phyloP scores from a whole-genome alignment of 768 basidiomycete genomes.

The Botryobasidium botryosum region DNA sequence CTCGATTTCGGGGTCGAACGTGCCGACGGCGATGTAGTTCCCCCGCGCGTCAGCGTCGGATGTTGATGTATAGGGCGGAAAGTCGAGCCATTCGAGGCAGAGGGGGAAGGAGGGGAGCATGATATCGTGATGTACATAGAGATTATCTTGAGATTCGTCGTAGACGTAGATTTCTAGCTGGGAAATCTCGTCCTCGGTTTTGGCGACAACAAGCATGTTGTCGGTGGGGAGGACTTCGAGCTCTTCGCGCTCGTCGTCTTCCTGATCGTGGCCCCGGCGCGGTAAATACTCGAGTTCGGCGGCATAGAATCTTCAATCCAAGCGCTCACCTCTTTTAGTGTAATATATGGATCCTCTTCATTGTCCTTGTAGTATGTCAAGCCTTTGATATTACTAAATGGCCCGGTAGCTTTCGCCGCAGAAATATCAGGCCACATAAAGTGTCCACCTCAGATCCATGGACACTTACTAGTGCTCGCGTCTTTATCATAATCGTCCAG shows the following conservation, averaged over 20 bases:
- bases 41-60: constrained; percentile 28
- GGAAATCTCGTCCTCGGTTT: constrained; percentile 93
- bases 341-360: constrained; percentile 92
- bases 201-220: constrained; percentile 81
- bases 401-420: constrained; percentile 25
- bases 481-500: constrained; percentile 79
- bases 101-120: constrained; percentile 96
- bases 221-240: constrained; percentile 80
- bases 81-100: constrained; percentile 98
- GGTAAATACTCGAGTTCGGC: not conserved
- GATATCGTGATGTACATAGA: constrained; percentile 94
- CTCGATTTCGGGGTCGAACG: constrained; percentile 94
- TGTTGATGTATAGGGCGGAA: constrained; percentile 41
- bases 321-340: constrained; percentile 66
- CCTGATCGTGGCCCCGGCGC: constrained; percentile 33
- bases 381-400: constrained; percentile 93
- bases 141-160: constrained; percentile 77
- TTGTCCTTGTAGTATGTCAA: constrained; percentile 82
- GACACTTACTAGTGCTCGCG: constrained; percentile 17
- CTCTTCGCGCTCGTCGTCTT: constrained; percentile 75
- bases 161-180: constrained; percentile 94
- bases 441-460: not conserved
- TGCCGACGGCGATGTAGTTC: constrained; percentile 92
- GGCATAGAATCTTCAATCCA: not conserved
- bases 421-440: not conserved